These are phyloP conservation scores for Catenaria anguillulae DNA, from an alignment of 371 early-diverging fungal species.

Conservation along the genomic window DNA sequence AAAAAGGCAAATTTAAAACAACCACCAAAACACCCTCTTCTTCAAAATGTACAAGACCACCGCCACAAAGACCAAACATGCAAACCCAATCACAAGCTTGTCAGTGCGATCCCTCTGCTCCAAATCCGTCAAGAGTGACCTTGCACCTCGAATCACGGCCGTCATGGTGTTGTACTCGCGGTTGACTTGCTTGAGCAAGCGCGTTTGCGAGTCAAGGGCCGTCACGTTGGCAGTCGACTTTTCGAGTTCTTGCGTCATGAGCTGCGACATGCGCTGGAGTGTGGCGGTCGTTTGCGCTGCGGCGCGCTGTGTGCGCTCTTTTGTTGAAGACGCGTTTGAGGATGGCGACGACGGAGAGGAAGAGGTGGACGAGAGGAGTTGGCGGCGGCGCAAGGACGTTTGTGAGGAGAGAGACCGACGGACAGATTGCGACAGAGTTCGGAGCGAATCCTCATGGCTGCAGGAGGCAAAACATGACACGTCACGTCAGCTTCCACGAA, in stretches of 20 bases:
- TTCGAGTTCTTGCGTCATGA: conserved; percentile 61
- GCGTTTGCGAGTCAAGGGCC: conserved; percentile 49
- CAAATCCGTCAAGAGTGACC: conserved; percentile 46
- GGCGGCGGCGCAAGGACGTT: background rate
- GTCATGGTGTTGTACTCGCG: conserved; percentile 45
- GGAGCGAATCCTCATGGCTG: background rate
- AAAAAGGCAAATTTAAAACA: no score
- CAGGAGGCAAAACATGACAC: no score
- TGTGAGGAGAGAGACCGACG: background rate
- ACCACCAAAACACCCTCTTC: conserved; percentile 30
- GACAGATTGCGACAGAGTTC: background rate
- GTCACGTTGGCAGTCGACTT: conserved; percentile 45
- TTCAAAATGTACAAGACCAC: conserved; percentile 52
- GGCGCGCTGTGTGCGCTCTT: conserved; percentile 29
- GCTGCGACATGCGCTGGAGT: conserved; percentile 44
- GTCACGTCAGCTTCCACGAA: no score
- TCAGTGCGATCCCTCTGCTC: conserved; percentile 57
- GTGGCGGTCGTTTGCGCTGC: conserved; percentile 45
- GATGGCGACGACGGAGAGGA: background rate
- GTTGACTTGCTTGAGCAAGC: conserved; percentile 33
- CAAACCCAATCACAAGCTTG: conserved; percentile 44
- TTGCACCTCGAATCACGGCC: conserved; percentile 41
- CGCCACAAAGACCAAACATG: conserved; percentile 38
- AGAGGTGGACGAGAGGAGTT: background rate
- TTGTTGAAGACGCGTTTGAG: conserved; percentile 11